Base-by-base conservation (phyloP, 495 filamentous ascomycete genomes). In the Ramalina intermedia region DNA sequence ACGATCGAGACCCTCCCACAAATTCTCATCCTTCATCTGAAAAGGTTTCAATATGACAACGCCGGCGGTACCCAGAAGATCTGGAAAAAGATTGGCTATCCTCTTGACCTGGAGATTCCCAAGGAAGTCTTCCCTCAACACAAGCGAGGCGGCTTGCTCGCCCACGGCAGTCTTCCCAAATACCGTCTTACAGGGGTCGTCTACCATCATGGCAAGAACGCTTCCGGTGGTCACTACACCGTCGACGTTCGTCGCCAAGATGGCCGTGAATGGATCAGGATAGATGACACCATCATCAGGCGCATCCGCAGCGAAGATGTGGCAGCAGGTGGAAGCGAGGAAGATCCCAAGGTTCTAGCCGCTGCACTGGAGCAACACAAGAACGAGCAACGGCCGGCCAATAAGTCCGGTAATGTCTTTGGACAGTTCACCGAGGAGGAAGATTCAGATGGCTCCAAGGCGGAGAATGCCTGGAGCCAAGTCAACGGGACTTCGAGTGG, bases 1-100 rank as follows among this genome's bases (percentile, higher is more conserved):
- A 85, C 94, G 60, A 94, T 98, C 52, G 93, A 96, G 61, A 87
- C 81, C 2, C 66, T 96, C 5, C 91, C 91, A 4, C 86, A 88
- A 14, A 85, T 96, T 16, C 77, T 98, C 3, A 91, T 96, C 46
- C 75, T 98, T 37, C 91, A 98, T 59, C 72, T 98, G 9, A 98
- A 98, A 65, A 85, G 93, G 11, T 98, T 98, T 72, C 86, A 96
- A 56, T 96, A 93, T 61, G 87, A 95, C 48, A 84, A 79, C 56
- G 72, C 78, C n/a, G 86, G 84, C 13, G 87, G 88, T 12, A 93
- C 88, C 1, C 84, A 94, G 58, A 98, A 98, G 66, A 94, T 96
- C 51, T 96, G 90, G 90, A 98, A 96, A 70, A 90, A 88, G 66
- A 72, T 98, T 55, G 90, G 86, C 35, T 96, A 98, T 58, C 91